phyloP scores from a whole-genome alignment of 768 basidiomycete genomes.

The Russula sp. region DNA sequence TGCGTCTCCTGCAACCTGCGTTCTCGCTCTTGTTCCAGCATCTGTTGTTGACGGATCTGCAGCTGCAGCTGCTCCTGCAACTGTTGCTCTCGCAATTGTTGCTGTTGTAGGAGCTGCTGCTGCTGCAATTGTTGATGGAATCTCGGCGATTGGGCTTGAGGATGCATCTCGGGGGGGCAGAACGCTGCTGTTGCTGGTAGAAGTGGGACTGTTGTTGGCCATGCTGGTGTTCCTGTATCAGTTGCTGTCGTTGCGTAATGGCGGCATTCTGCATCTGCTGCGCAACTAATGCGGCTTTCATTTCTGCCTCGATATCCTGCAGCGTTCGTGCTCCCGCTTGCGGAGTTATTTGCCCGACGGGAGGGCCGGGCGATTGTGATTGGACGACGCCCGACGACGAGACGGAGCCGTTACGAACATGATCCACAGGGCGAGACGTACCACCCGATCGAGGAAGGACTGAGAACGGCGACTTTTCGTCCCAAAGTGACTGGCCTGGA shows the following conservation, averaged over 20 bases:
- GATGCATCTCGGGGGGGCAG: constrained; percentile 71
- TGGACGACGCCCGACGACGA: constrained; percentile 27
- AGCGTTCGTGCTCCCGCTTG: constrained; percentile 46
- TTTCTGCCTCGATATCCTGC: constrained; percentile 82
- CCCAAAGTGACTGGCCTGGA: constrained; percentile 76
- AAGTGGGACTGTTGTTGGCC: constrained; percentile 40
- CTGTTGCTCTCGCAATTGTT: constrained; percentile 58
- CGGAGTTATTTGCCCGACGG: constrained; percentile 36
- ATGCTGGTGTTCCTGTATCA: constrained; percentile 35
- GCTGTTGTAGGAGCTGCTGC: constrained; percentile 58
- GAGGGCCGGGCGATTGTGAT: constrained; percentile 20
- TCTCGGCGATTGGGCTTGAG: constrained; percentile 73
- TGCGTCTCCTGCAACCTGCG: constrained; percentile 63
- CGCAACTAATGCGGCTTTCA: constrained; percentile 54
- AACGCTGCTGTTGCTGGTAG: constrained; percentile 45
- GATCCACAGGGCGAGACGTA: constrained; percentile 32
- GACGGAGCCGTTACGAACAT: constrained; percentile 29
- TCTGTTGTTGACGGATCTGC: constrained; percentile 36
- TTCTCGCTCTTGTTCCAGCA: constrained; percentile 62
- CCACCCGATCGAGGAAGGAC: constrained; percentile 48
- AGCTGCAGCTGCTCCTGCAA: constrained; percentile 36
- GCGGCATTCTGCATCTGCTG: constrained; percentile 32
- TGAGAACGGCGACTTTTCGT: constrained; percentile 74
- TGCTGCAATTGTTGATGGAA: constrained; percentile 76
- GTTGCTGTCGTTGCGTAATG: constrained; percentile 41